phyloP scores from a whole-genome alignment of 768 basidiomycete species.

The Gloeostereum incarnatum region DNA sequence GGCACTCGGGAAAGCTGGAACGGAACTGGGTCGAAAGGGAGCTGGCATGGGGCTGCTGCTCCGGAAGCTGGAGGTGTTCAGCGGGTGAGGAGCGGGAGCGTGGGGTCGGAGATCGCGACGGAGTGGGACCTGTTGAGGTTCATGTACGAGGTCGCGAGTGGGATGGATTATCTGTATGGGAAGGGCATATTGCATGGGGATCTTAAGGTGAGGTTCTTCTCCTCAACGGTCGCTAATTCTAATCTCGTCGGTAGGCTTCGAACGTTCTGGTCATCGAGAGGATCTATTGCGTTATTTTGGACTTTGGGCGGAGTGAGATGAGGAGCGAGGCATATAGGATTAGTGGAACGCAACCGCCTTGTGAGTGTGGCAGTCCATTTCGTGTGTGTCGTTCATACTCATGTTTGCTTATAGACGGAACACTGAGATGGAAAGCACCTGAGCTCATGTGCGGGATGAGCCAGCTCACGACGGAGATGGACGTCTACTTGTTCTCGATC shows the following conservation, averaged over 20 bases:
- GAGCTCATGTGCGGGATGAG: conserved; percentile 46
- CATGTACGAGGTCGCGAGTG: conserved; percentile 67
- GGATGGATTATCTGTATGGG: conserved; percentile 74
- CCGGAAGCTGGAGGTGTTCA: not conserved
- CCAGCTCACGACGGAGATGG: conserved; percentile 41
- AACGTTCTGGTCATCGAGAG: conserved; percentile 72
- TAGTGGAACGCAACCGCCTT: conserved; percentile 37
- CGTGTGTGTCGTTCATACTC: conserved; percentile 2
- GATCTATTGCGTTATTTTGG: conserved; percentile 62
- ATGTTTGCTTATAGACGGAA: conserved; percentile 47
- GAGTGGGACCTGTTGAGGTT: conserved; percentile 44
- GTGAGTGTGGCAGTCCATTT: conserved; percentile 23
- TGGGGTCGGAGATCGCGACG: conserved; percentile 13
- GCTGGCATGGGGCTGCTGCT: not conserved
- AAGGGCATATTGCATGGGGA: conserved; percentile 70
- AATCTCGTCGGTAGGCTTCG: conserved; percentile 35
- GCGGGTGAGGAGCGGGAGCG: conserved; percentile 2
- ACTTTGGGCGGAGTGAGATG: conserved; percentile 80
- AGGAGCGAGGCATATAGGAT: conserved; percentile 60
- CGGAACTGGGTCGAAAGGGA: not conserved
- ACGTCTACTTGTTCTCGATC: conserved; percentile 66
- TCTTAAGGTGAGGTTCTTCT: conserved; percentile 55
- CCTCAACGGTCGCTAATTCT: not conserved
- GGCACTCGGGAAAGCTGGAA: no score
- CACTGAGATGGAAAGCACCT: conserved; percentile 64